Conservation (phyloP, 2,329 filamentous ascomycete species). For the Pseudomassariella vexata region DNA sequence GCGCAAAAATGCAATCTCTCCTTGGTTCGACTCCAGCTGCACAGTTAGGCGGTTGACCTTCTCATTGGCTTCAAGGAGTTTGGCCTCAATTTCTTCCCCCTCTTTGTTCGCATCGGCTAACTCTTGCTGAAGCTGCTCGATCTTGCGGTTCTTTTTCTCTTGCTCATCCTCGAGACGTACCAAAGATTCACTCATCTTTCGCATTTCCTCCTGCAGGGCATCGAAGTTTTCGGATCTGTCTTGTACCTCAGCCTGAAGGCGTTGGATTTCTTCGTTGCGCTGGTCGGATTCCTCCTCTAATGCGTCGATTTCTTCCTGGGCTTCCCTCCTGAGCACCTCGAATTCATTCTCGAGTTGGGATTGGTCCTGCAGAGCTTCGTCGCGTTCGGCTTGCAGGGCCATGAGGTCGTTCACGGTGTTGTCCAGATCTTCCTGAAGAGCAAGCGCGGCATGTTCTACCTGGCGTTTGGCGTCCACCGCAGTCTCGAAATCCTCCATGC, state of each 20-base stretch:
- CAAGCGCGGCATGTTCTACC: conserved; percentile 50
- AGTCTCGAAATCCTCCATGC: conserved; percentile 72
- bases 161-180: conserved; percentile 87
- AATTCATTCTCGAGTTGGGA: conserved; percentile 55
- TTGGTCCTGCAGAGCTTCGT: conserved; percentile 71
- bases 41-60: conserved; percentile 86
- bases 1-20: conserved; percentile 88
- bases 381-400: conserved; percentile 73
- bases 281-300: conserved; percentile 69
- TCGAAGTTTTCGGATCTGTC: conserved; percentile 82
- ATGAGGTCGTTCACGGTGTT: conserved; percentile 74
- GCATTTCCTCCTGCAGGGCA: conserved; percentile 90
- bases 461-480: conserved; percentile 59
- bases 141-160: conserved; percentile 68
- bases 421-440: conserved; percentile 76
- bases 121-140: conserved; percentile 78
- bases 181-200: conserved; percentile 80
- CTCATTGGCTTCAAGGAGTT: conserved; percentile 75
- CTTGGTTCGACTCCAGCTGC: conserved; percentile 86
- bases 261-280: conserved; percentile 64
- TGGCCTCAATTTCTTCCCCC: conserved; percentile 77
- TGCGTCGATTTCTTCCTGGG: conserved; percentile 60
- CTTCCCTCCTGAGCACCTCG: conserved; percentile 54
- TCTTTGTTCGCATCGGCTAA: conserved; percentile 80
- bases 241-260: conserved; percentile 64